Evolutionary conservation across 1,139 yeast species (phyloP), one percentile per base, ranked within the genome.

Genomic region (Pichia sorboxylosa): DNA sequence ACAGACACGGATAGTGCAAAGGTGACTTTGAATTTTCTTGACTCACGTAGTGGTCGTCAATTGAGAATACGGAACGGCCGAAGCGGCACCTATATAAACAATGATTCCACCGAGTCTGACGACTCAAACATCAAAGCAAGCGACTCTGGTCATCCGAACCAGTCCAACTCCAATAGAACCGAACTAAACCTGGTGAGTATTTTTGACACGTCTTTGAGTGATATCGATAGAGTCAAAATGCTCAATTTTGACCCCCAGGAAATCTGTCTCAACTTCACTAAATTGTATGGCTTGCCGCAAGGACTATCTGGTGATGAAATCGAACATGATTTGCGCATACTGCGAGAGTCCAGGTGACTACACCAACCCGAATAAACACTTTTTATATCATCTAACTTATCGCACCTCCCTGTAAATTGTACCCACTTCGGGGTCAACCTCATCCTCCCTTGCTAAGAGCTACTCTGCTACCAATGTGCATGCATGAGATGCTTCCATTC

Each of bases 301-400:
- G 54, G 54, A 1, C 37, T 57, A 17, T 39, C 37, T 4, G 26
- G 24, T 2, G 48, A 41, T 1, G 61, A 55, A 24, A 43, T 56
- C 17, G 57, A 55, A 4, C 28, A 38, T 1, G 62, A 57, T 37
- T 32, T 57, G 7, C 7, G 9, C n/a, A n/a, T n/a, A n/a, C n/a
- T n/a, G n/a, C n/a, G n/a, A n/a, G n/a, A n/a, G n/a, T n/a, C n/a
- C n/a, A n/a, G n/a, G n/a, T n/a, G n/a, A n/a, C n/a, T n/a, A n/a
- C n/a, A n/a, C n/a, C n/a, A n/a, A n/a, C n/a, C n/a, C n/a, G n/a
- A n/a, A n/a, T n/a, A n/a, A n/a, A n/a, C n/a, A n/a, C n/a, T n/a
- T n/a, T n/a, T n/a, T n/a, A n/a, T n/a, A n/a, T n/a, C n/a, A n/a
- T n/a, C n/a, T n/a, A n/a, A n/a, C 38, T 24, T 20, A 9, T 20